Base-by-base conservation (phyloP, 2,329 filamentous ascomycete species). In the Phialophora tarda region DNA sequence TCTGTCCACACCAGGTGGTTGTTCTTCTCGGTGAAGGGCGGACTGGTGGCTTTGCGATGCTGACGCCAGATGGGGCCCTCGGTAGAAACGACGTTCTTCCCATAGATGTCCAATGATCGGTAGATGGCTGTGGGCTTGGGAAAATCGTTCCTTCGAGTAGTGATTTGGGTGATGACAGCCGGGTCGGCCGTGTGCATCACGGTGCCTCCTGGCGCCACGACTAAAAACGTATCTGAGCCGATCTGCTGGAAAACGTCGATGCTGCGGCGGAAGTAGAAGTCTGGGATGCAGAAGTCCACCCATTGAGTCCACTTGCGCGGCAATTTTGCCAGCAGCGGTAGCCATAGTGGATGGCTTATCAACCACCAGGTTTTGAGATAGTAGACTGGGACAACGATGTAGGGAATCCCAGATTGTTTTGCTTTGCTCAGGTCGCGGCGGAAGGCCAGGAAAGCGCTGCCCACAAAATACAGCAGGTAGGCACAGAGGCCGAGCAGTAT, bases 11-110 rank as follows among this genome's bases (percentile, higher is more conserved):
- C 87, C 28, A 91, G 76, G 14, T 83, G 82, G 64, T 91, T 89
- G 76, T 92, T 93, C 78, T 85, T 88, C 79, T 94, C 91, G 64
- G 89, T 91, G 77, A 94, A 93, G 3, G 86, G 86, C 0, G 90
- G 87, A 30, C 88, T 86, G 0, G 88, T 89, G 51, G 88, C 84
- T 77, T 90, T 92, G 68, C 91, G 85, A 75, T 94, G 91, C 77
- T 86, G 83, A 34, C 88, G 87, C 91, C 90, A 94, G 30, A 84
- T 78, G 0, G 81, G 75, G 1, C 90, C 90, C 76, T 93, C 91
- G 1, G 88, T 87, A 0, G 86, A 87, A 24, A 93, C 78, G 1
- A 93, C 84, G 74, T 91, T 94, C 63, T 86, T 83, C 41, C 91
- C 91, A 74, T 89, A 93, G 24, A 90, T 79, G 55, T 87, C 83